Evolutionary conservation across 306 rosid species (phyloP), one percentile per base, ranked within the genome.

Genomic region (Rubus parviflorus): DNA sequence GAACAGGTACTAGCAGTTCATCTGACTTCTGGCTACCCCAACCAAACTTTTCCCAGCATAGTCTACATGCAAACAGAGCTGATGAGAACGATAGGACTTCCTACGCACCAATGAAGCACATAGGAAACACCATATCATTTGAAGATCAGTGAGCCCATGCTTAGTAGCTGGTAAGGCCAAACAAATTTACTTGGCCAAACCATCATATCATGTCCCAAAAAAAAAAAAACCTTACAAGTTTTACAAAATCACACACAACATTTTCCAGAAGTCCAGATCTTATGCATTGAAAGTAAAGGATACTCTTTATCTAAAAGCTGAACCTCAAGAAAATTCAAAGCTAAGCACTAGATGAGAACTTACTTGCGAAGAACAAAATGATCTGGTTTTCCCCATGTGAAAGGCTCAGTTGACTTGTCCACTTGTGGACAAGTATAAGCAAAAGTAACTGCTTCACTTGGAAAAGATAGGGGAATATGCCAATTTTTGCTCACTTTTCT

Each of bases 401-500:
- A 90, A 73, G 89, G 88, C 77, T 92, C 98, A 40, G 92, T 92
- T 71, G 98, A 94, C 80, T 84, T 90, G 82, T 94, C 98, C 83
- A 94, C 91, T 79, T 90, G 94, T 17, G 98, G 98, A 74, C 81
- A 67, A 75, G 68, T 30, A 79, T 94, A 94, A 47, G 98, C 97
- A 84, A 89, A 86, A 76, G 87, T 85, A 81, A 94, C 98, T 30
- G 88, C 84, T 81, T 87, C 94, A 83, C 98, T 92, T 30, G 97
- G 98, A 86, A 94, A 94, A 72, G 93, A 82, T 58, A 87, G 75
- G 72, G 98, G 97, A 65, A 94, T 88, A 63, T 94, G 97, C 98
- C 98, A 94, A 85, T 94, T 94, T 90, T 94, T 94, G 93, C 98
- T 94, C 79, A 94, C 89, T 83, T 94, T 94, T 87, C 98, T 94